Percentiles rank a stretch among this genome's conserved stretches.
Evolutionary conservation across 352 stramenopile genomes (phyloP).

Genomic region (Phytopythium cucurbitacearum): DNA sequence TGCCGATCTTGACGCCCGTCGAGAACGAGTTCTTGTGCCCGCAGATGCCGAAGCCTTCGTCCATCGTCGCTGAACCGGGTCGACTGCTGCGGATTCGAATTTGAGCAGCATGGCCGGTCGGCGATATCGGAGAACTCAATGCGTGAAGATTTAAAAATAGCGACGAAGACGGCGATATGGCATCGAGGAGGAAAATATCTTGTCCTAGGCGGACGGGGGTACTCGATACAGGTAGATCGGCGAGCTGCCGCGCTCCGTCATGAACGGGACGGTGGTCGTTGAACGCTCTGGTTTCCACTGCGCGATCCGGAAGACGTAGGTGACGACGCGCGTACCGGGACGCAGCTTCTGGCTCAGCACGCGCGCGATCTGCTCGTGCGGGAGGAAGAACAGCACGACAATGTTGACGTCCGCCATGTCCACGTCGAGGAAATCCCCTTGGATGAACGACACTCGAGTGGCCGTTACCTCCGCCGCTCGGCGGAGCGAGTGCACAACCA

Average conservation of each 20-base stretch:
- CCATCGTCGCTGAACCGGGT: slow-evolving; percentile 16
- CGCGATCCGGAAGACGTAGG: slow-evolving; percentile 65
- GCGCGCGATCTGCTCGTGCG: slow-evolving; percentile 36
- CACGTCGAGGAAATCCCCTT: slow-evolving; percentile 49
- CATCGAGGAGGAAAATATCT: background rate
- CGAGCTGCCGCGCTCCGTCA: slow-evolving; percentile 46
- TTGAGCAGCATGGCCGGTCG: background rate
- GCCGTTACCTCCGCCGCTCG: slow-evolving; percentile 1
- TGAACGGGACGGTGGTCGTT: slow-evolving; percentile 48
- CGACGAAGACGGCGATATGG: background rate
- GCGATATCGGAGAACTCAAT: no score
- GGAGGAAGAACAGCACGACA: slow-evolving; percentile 64
- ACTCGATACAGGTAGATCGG: slow-evolving; percentile 45
- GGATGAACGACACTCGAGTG: slow-evolving; percentile 26
- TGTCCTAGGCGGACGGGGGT: slow-evolving; percentile 2
- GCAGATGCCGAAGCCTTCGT: slow-evolving; percentile 63
- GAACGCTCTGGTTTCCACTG: slow-evolving; percentile 43
- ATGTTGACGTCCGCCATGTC: slow-evolving; percentile 42
- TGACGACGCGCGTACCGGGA: slow-evolving; percentile 43
- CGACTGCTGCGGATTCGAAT: background rate
- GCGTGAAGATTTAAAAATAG: background rate
- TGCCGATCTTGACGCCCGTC: slow-evolving; percentile 70
- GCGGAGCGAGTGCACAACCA: slow-evolving; percentile 40
- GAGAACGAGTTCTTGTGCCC: slow-evolving; percentile 84
- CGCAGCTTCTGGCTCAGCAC: slow-evolving; percentile 30